Base-by-base conservation (phyloP, 352 stramenopile genomes). In the Elongisporangium anandrum region DNA sequence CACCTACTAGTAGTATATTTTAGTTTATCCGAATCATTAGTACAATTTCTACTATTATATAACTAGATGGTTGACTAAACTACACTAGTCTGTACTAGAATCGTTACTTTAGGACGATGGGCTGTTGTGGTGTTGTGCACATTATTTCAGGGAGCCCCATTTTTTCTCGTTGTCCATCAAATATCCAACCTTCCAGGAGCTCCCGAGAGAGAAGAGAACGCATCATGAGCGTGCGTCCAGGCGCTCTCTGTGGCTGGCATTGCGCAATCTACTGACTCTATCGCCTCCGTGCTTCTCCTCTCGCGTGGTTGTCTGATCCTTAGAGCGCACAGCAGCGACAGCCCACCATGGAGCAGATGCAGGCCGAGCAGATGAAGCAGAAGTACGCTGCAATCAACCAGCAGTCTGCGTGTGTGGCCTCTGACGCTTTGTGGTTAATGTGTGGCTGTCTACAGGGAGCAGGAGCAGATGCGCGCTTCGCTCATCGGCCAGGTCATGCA, bases 361-460 rank as follows among this genome's bases (percentile, higher is more conserved):
- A 94, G 66, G 79, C 84, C 50, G 81, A 94, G 70, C 82, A 92
- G 58, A 81, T 85, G 69, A 90, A 92, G 79, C 75, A 92, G 59
- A 79, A 94, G 85, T 94, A 59, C 39, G 73, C 4, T 64, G n/a
- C 38, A 48, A 45, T 15, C 23, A 29, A 50, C 60, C 20, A 39
- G 21, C 24, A 2, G 22, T 19, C 22, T 50, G 9, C 21, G n/a
- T 57, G 29, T 20, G 5, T 61, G n/a, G n/a, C n/a, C 9, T 21
- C 17, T 19, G 1, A 56, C 20, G 20, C 29, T 10, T 15, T 15
- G 29, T 55, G 16, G 19, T 59, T 48, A 13, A 10, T 57, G 39
- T 45, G 1, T 52, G 29, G 19, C 17, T 24, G 21, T 26, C 47
- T 38, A 49, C 23, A 86, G 76, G 63, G 81, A 95, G 59, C 77